Percentiles rank a stretch among this genome's conserved stretches.
Conservation (phyloP, 805 yeast species). For the Lachancea quebecensis region DNA sequence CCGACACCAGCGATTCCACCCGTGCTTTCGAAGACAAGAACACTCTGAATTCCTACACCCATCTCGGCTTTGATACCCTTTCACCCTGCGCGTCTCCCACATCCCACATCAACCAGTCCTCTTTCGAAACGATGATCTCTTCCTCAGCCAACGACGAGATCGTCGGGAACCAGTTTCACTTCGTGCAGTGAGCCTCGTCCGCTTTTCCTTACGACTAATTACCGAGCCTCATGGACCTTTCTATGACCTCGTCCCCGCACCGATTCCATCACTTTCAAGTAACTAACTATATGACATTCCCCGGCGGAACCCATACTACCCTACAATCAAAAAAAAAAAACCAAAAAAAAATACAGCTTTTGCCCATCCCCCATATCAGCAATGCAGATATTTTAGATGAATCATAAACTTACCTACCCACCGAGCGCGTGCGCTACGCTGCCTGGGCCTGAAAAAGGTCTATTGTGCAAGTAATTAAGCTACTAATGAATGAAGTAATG, state of each 20-base stretch:
- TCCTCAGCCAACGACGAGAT: neutral
- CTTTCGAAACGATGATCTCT: slow-evolving; percentile 6
- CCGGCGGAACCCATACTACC: neutral
- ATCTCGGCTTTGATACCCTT: slow-evolving; percentile 1
- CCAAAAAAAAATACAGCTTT: too few species aligned
- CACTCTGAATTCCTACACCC: neutral
- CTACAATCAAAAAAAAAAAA: too few species aligned
- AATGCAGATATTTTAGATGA: too few species aligned
- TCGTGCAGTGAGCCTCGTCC: neutral
- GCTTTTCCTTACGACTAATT: neutral
- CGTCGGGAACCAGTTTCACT: neutral
- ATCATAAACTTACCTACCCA: too few species aligned
- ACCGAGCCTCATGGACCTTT: neutral
- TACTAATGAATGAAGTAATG: slow-evolving; percentile 4
- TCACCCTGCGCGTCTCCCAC: slow-evolving; percentile 7
- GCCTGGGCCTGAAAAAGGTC: neutral
- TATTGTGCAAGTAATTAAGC: slow-evolving; percentile 1
- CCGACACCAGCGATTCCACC: slow-evolving; percentile 2
- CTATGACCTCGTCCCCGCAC: neutral
- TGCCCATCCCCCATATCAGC: too few species aligned
- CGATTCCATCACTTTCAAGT: neutral
- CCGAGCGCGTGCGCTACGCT: neutral
- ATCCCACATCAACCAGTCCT: neutral
- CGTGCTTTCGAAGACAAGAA: slow-evolving; percentile 3
- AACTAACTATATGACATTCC: neutral